Base-by-base conservation (phyloP, 306 rosid genomes). In the Acacia acuminata region DNA sequence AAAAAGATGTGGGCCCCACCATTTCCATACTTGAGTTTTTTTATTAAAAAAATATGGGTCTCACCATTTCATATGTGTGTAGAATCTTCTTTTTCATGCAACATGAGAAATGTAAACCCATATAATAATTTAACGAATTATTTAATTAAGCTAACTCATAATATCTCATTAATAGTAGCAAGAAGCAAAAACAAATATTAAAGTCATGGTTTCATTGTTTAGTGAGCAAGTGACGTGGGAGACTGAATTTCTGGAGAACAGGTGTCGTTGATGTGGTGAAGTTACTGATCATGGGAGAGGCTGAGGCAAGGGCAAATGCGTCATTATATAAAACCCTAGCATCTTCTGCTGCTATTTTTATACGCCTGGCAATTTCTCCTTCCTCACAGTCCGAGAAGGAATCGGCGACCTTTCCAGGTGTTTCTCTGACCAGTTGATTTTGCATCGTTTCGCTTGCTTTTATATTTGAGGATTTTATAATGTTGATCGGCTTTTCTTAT, bases 341-440 rank as follows among this genome's bases (percentile, higher is more conserved):
- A 16, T 73, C 38, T 16, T 14, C 36, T 3, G 44, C 73, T 55
- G 77, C 87, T 71, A 51, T 55, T 45, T 83, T 86, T 80, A 83
- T 80, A 65, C 11, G 51, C 44, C 80, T 9, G 56, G 20, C 16
- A 32, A 5, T 0, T 14, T 2, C 3, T 19, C 38, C 60, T 30
- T 2, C 32, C 77, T 66, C 77, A 17, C 83, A 71, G 47, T 68
- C 83, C 50, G 63, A 27, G 20, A 3, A 67, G 68, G 17, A 53
- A 25, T 78, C 65, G 75, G 69, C 82, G 80, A 70, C 82, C 89
- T 84, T 71, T 71, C 73, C 80, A 30, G 93, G 97, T 90, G 50
- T 24, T 15, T 76, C 5, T 65, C 22, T 80, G 63, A 24, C n/a
- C 27, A 16, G 4, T 36, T 20, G 8, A 16, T 42, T 51, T 11